Base-by-base conservation (phyloP, 2,329 filamentous ascomycete genomes). In the Tolypocladium capitatum region DNA sequence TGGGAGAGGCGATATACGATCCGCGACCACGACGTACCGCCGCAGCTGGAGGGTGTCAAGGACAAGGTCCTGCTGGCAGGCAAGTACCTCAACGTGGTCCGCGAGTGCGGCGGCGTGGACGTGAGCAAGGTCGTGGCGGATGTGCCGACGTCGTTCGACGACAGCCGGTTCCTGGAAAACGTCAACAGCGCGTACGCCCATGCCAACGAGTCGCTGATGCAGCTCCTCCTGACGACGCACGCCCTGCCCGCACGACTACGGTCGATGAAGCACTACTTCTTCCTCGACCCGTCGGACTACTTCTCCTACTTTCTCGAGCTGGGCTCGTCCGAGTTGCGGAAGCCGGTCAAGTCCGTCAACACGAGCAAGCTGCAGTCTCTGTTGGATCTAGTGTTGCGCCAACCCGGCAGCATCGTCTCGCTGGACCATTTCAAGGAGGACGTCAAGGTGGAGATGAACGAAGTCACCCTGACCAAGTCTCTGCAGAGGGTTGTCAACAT, bases 1-100 rank as follows among this genome's bases (percentile, higher is more conserved):
- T 98, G 92, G 92, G 92, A 98, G 63, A 88, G 94, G 60, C 78
- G 92, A 53, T 98, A 98, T 62, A 97, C 92, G 5, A 84, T 98
- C 52, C 83, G 92, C 50, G 88, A 95, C 51, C 81, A 87, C 44
- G 86, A 95, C 51, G 83, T 97, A 1, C 92, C 92, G 3, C 90
- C 91, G 9, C 92, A 98, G 61, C 76, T 98, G 5, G 85, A 92
- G 61, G 81, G 78, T 28, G 84, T 97, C 55, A 92, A 92, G 62
- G 90, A 94, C 56, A 96, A 96, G 65, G 91, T 97, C 1, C 73
- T 98, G 2, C 74, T 98, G 32, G 92, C 92, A 18, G 92, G 92
- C 35, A 98, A 98, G 64, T 98, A 98, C 61, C 78, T 98, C 46
- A 98, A 98, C 56, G 92, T 98, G 4, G 92, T 98, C 18, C 81